phyloP scores from a whole-genome alignment of 148 eudicot species.

The Chenopodium suecicum region DNA sequence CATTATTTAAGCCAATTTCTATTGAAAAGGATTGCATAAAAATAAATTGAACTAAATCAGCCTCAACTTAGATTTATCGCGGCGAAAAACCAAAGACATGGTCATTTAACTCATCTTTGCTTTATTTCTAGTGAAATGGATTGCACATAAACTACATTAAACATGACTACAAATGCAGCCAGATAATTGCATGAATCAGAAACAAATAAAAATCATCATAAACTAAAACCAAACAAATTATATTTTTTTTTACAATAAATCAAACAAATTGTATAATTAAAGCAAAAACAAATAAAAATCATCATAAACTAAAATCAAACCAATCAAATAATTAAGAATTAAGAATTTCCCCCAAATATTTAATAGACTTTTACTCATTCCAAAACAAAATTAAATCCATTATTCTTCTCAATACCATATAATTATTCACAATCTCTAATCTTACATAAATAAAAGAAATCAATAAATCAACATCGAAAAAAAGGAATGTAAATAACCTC shows the following conservation, averaged over 20 bases:
- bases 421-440: not conserved
- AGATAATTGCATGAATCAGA: not conserved
- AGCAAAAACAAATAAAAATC: no score
- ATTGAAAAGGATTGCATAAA: no score
- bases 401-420: not conserved
- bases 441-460: not conserved
- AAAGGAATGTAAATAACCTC: slow-evolving; percentile 42
- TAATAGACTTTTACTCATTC: not conserved
- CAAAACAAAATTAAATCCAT: not conserved
- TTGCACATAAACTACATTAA: not conserved
- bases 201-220: not conserved
- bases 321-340: no score
- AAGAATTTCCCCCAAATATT: not conserved
- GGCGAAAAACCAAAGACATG: no score
- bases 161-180: not conserved
- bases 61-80: not conserved
- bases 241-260: no score
- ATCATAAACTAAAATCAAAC: no score
- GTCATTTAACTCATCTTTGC: no score
- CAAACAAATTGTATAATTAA: no score
- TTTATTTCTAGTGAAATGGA: not conserved
- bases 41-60: not conserved
- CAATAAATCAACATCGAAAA: not conserved
- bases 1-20: no score
- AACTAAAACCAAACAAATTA: not conserved